A percentile compares a stretch with the other conserved stretches of the same genome.
Evolutionary conservation across 345 rosid species (phyloP).

Genomic region (Cardamine occulta): DNA sequence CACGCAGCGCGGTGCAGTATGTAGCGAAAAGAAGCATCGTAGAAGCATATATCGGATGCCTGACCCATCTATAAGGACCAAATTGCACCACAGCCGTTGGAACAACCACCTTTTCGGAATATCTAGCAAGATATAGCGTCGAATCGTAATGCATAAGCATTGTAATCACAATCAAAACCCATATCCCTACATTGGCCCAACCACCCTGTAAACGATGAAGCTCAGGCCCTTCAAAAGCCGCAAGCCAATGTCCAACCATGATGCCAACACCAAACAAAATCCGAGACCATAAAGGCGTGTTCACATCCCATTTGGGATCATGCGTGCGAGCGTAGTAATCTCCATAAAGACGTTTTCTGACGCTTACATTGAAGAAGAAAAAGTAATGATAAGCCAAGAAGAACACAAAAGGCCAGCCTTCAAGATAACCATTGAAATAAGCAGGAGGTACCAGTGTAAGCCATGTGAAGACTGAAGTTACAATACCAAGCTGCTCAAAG

Average conservation of each 20-base stretch:
- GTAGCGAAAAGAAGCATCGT: slow-evolving; percentile 69
- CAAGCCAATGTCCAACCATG: slow-evolving; percentile 78
- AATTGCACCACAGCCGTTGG: slow-evolving; percentile 84
- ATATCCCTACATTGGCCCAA: slow-evolving; percentile 70
- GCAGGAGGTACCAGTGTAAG: slow-evolving; percentile 89
- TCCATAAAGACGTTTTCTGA: slow-evolving; percentile 77
- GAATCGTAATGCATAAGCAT: slow-evolving; percentile 77
- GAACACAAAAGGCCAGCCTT: slow-evolving; percentile 92
- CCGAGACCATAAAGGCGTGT: slow-evolving; percentile 57
- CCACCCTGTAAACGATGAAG: slow-evolving; percentile 75
- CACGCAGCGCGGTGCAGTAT: slow-evolving; percentile 69
- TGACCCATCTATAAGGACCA: slow-evolving; percentile 88
- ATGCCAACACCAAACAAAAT: slow-evolving; percentile 64
- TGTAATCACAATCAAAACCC: slow-evolving; percentile 66
- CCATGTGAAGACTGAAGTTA: slow-evolving; percentile 77
- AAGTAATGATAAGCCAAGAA: slow-evolving; percentile 87
- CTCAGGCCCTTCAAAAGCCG: slow-evolving; percentile 90
- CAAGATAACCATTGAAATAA: slow-evolving; percentile 76
- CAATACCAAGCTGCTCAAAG: slow-evolving; percentile 78
- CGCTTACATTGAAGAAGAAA: slow-evolving; percentile 82
- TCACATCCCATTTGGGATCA: slow-evolving; percentile 85
- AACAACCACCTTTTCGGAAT: slow-evolving; percentile 79
- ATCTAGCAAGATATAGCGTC: slow-evolving; percentile 82
- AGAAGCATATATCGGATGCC: slow-evolving; percentile 81
- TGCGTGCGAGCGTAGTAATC: slow-evolving; percentile 67